Evolutionary conservation across 257 asterid species (phyloP), one percentile per base, ranked within the genome.

Genomic region (Lantana camara): DNA sequence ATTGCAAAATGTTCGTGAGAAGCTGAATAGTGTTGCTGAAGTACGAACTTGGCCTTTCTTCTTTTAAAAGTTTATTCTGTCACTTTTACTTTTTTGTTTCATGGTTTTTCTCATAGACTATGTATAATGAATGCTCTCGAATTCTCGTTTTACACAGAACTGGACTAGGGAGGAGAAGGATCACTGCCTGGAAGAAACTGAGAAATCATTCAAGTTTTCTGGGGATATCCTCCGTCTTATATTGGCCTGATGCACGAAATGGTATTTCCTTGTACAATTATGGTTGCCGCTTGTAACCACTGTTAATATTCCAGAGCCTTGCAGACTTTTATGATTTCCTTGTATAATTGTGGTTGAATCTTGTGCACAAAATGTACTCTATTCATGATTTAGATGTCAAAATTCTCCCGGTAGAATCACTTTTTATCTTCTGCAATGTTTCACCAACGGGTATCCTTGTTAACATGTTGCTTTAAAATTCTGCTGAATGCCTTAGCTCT

Each of bases 81-180:
- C 14, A 3, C 23, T 17, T 17, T 3, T 38, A 29, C 17, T 56
- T 44, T 15, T 38, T 56, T 2, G 19, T 66, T 11, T 44, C 11
- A 32, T 41, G 6, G 46, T 4, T 27, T 27, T 5, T 27, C 32
- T n/a, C n/a, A n/a, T n/a, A 27, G 32, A 27, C 32, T 27, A 27
- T n/a, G n/a, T n/a, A n/a, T 2, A 27, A 27, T 46, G 10, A 9
- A 3, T 41, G 47, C 45, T 27, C 40, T 35, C 40, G 10, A 9
- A 3, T 41, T 16, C 45, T 27, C 40, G 4, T 35, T 35, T 24
- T 24, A 12, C 52, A 34, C 74, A 94, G 99, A 79, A 42, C 50
- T 90, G 97, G 99, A 88, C 77, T 15, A 67, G 97, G 53, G 99
- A 85, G 66, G 90, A 88, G 82, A 94, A 94, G 85, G 80, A 88